Evolutionary conservation across 2,329 filamentous ascomycete species (phyloP).

Genomic region (Colletotrichum navitas): DNA sequence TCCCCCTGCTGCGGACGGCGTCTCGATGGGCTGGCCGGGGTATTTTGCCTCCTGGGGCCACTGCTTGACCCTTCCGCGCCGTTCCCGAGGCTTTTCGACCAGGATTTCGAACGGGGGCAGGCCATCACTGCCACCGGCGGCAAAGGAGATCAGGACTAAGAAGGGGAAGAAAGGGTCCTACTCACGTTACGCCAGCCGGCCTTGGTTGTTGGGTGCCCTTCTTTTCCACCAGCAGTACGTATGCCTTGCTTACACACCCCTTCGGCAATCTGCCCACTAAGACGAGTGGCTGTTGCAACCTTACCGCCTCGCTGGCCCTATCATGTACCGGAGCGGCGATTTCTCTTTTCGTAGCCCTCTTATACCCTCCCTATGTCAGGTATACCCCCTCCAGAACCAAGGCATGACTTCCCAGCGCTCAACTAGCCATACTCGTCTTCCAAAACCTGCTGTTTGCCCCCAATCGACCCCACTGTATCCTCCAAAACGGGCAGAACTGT

Average conservation of each 20-base stretch:
- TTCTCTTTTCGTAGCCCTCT: constrained; percentile 37
- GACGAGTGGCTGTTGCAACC: constrained; percentile 38
- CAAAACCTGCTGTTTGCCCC: constrained; percentile 42
- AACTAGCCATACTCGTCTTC: constrained; percentile 31
- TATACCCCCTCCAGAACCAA: constrained; percentile 43
- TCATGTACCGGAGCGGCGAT: constrained; percentile 36
- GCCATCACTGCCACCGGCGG: constrained; percentile 23
- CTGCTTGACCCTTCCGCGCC: constrained; percentile 30
- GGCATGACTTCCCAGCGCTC: constrained; percentile 37
- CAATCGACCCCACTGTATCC: constrained; percentile 28
- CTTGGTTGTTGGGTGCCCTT: constrained; percentile 11
- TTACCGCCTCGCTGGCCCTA: constrained; percentile 41
- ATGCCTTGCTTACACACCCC: constrained; percentile 27
- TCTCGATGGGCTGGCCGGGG: constrained; percentile 33
- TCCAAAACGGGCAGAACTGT: constrained; percentile 36
- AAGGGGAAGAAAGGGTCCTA: constrained; percentile 15
- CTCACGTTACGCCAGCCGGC: constrained; percentile 14
- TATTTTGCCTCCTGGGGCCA: constrained; percentile 32
- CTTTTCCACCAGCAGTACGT: constrained; percentile 30
- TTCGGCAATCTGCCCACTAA: constrained; percentile 42
- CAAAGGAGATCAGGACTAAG: constrained; percentile 27
- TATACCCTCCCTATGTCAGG: constrained; percentile 43
- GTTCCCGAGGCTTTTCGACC: constrained; percentile 29
- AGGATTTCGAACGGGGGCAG: constrained; percentile 25
- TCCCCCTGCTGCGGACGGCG: constrained; percentile 33